Base-by-base conservation (phyloP, 2,329 filamentous ascomycete genomes). In the Colletotrichum sidae region DNA sequence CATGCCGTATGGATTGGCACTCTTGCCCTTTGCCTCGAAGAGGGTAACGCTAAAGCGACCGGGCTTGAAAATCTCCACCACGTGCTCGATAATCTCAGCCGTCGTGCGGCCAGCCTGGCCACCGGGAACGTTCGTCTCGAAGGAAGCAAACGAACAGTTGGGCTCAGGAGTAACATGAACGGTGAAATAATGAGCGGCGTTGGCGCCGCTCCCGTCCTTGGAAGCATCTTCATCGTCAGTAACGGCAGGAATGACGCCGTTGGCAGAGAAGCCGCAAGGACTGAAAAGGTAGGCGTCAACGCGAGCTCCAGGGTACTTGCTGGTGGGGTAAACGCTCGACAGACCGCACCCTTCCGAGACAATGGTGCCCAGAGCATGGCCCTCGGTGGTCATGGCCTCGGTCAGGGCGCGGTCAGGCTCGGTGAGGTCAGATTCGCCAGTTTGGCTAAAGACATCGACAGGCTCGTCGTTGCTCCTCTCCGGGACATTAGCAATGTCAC, bases 141-240 rank as follows among this genome's bases (percentile, higher is more conserved):
- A 99, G 2, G 94, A 97, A 41, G 96, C 96, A 77, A 97, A 99
- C 6, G 94, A 97, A 83, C 95, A 99, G 73, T 97, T 90, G 12
- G 95, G 93, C 84, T 99, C 96, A 0, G 96, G 96, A 0, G 96
- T 99, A 70, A 99, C 96, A 75, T 99, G 96, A 33, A 99, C 96
- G 1, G 95, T 99, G 80, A 97, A 99, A 82, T 99, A 99, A 80
- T 98, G 94, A 45, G 88, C 91, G 4, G 86, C 81, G 56, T 83
- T 83, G 66, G 79, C 78, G 76, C 81, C 54, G 71, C 74, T 69
- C 76, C 67, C 69, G 4, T 68, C 46, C 33, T 67, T 60, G 13
- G 51, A 69, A 55, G 72, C 72, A 41, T 73, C 82, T 39, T 80
- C 80, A 56, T 84, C 83, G 39, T 87, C 81, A 12, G 86, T 81